Conservation (phyloP, 2,329 filamentous ascomycete species). For the Pyricularia sp. region DNA sequence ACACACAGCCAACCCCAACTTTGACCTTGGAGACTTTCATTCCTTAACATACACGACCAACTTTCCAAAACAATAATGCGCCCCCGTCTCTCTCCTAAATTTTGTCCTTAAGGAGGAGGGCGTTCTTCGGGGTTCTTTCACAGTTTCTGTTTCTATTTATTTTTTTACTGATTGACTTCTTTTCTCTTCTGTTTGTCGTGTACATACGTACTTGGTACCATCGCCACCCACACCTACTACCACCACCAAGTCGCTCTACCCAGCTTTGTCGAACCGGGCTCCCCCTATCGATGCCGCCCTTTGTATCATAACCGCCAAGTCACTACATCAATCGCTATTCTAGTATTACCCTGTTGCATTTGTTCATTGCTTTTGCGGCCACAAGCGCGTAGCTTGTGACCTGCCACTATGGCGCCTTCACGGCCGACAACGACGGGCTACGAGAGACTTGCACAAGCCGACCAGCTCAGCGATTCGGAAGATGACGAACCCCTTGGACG, state of each 20-base stretch:
- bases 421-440: conserved; percentile 73
- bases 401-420: conserved; percentile 50
- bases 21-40: not conserved
- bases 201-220: not conserved
- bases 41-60: not conserved
- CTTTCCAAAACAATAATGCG: not conserved
- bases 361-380: not conserved
- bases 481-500: conserved; percentile 50
- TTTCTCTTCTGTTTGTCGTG: not conserved
- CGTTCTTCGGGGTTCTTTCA: not conserved
- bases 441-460: conserved; percentile 74
- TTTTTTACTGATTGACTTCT: not conserved
- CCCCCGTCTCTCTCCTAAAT: not conserved
- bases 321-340: not conserved
- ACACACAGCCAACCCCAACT: not conserved
- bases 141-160: not conserved
- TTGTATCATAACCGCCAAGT: not conserved
- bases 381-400: no score
- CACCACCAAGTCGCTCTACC: not conserved
- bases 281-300: not conserved
- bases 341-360: not conserved
- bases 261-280: not conserved
- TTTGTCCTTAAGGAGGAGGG: not conserved
- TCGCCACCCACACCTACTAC: not conserved
- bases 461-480: conserved; percentile 61